Evolutionary conservation across 2,329 filamentous ascomycete genomes (phyloP).

Genomic region (Aureobasidium sp.): DNA sequence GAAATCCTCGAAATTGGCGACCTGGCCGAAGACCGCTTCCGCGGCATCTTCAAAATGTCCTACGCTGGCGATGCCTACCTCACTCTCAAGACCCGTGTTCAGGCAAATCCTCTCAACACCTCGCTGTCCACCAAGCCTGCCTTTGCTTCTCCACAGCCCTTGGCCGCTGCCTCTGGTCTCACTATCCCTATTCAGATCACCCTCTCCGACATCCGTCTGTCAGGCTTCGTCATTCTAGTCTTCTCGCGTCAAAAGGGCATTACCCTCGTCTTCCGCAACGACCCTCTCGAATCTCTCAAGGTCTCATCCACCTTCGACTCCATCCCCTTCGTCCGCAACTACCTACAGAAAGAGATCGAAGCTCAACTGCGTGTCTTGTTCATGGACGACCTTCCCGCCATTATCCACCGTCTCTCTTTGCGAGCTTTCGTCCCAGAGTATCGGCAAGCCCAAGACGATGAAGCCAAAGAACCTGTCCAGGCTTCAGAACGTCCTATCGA

Average conservation of each 20-base stretch:
- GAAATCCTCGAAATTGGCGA: conserved; percentile 98
- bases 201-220: conserved; percentile 87
- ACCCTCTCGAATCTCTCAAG: conserved; percentile 93
- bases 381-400: conserved; percentile 96
- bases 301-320: conserved; percentile 99
- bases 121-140: conserved; percentile 82
- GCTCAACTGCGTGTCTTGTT: conserved; percentile 84
- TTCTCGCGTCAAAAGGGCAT: conserved; percentile 97
- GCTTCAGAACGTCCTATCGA: conserved; percentile 19
- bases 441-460: conserved; percentile 50
- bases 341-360: conserved; percentile 93
- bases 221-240: conserved; percentile 93
- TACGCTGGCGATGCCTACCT: conserved; percentile 93
- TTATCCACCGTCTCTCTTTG: conserved; percentile 86
- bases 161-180: conserved; percentile 82
- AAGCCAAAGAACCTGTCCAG: conserved; percentile 38
- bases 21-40: conserved; percentile 90
- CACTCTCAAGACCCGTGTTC: conserved; percentile 90
- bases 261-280: conserved; percentile 94
- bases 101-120: conserved; percentile 95
- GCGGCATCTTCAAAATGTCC: conserved; percentile 99
- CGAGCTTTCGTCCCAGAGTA: conserved; percentile 87
- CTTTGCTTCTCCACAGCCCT: conserved; percentile 85
- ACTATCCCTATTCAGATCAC: conserved; percentile 98
- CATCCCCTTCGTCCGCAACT: conserved; percentile 96